Evolutionary conservation across 2,329 filamentous ascomycete genomes (phyloP).

Genomic region (Pseudomassariella vexata): DNA sequence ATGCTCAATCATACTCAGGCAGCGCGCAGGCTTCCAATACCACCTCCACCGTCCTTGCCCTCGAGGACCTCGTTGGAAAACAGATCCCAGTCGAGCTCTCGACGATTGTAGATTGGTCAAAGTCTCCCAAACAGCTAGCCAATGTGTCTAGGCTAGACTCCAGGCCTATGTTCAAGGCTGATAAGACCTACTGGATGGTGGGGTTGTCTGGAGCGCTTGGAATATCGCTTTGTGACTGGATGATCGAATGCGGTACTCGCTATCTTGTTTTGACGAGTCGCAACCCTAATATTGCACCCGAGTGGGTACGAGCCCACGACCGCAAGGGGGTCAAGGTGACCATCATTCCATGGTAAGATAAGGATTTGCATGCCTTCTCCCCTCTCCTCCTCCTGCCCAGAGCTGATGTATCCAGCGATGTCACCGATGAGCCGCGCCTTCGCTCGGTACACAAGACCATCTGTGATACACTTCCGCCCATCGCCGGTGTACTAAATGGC

Average conservation of each 20-base stretch:
- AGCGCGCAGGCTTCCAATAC: no score
- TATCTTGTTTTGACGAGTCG: slow-evolving; percentile 13
- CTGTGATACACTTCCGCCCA: slow-evolving; percentile 15
- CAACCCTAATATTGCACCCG: slow-evolving; percentile 4
- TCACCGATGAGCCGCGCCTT: slow-evolving; percentile 10
- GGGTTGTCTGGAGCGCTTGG: slow-evolving; percentile 11
- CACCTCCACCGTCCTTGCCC: no score
- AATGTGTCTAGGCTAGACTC: slow-evolving; percentile 7
- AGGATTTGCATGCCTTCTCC: slow-evolving; percentile 4
- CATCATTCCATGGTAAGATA: slow-evolving; percentile 7
- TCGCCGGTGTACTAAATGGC: slow-evolving; percentile 29
- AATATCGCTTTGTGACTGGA: slow-evolving; percentile 13
- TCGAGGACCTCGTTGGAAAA: no score
- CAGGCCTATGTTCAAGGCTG: slow-evolving; percentile 8
- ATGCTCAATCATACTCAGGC: no score
- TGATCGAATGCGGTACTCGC: slow-evolving; percentile 11
- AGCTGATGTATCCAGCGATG: slow-evolving; percentile 6
- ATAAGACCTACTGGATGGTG: slow-evolving; percentile 13
- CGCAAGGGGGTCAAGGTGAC: slow-evolving; percentile 4
- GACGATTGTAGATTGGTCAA: slow-evolving; percentile 5
- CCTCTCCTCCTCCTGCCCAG: not conserved
- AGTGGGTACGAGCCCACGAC: slow-evolving; percentile 6
- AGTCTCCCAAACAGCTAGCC: not conserved
- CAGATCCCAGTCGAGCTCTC: no score
- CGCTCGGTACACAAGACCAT: slow-evolving; percentile 10